Conservation (phyloP, 257 asterid genomes). For the Hygrophila difformis region DNA sequence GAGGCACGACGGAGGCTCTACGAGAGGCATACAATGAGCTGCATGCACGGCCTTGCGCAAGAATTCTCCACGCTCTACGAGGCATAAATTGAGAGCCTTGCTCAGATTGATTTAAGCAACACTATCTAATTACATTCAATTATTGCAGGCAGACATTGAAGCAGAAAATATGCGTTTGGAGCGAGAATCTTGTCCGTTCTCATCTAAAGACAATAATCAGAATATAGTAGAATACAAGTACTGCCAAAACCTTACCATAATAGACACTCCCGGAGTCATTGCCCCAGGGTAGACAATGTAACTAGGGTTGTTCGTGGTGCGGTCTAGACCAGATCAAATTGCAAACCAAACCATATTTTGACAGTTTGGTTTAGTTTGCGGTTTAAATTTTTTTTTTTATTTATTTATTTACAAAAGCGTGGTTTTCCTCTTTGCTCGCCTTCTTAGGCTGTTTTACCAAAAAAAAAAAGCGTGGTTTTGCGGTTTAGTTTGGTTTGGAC, state of each 20-base stretch:
- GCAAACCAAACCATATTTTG: too few relatives aligned
- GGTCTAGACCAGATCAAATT: too few relatives aligned
- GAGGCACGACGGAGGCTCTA: conserved; percentile 59
- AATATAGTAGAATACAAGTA: conserved; percentile 73
- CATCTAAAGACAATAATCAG: conserved; percentile 79
- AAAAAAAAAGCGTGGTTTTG: too few relatives aligned
- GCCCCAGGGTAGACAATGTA: too few relatives aligned
- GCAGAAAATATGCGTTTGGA: conserved; percentile 95
- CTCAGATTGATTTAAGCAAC: not conserved
- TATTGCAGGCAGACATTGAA: conserved; percentile 71
- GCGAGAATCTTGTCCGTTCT: conserved; percentile 67
- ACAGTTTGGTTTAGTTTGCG: too few relatives aligned
- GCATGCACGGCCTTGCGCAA: conserved; percentile 83
- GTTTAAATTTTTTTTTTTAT: too few relatives aligned
- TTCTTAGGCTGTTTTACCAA: too few relatives aligned
- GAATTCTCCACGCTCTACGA: conserved; percentile 92
- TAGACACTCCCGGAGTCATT: conserved; percentile 92
- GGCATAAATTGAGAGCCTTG: conserved; percentile 59
- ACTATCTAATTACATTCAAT: not conserved
- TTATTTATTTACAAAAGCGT: too few relatives aligned
- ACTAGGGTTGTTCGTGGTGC: too few relatives aligned
- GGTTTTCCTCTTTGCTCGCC: too few relatives aligned
- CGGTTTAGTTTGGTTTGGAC: too few relatives aligned
- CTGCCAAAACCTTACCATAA: conserved; percentile 88
- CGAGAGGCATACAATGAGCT: conserved; percentile 94